Evolutionary conservation across 345 rosid genomes (phyloP).

Genomic region (Gossypium thurberi): DNA sequence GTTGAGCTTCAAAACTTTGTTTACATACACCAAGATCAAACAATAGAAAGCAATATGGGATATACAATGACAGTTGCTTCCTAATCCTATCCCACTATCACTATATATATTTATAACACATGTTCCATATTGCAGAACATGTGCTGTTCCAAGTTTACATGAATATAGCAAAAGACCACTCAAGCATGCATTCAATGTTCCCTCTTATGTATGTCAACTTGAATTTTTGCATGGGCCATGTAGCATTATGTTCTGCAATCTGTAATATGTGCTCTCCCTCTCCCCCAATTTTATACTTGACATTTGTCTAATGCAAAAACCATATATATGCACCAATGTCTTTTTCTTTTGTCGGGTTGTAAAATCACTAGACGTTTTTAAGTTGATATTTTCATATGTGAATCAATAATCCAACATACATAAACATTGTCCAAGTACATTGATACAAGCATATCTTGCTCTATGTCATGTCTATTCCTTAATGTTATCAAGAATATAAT

Average conservation of each 20-base stretch:
- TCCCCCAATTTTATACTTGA: not conserved
- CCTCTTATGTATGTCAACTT: constrained; percentile 7
- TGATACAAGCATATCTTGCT: not conserved
- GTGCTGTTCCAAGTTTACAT: constrained; percentile 33
- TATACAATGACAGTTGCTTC: constrained; percentile 46
- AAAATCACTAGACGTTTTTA: not conserved
- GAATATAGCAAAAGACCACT: constrained; percentile 11
- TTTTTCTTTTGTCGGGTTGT: not conserved
- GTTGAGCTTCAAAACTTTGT: not conserved
- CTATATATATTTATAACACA: constrained; percentile 23
- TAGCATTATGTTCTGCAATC: constrained; percentile 25
- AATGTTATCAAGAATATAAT: not conserved
- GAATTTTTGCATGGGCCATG: constrained; percentile 28
- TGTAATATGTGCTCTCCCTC: constrained; percentile 18
- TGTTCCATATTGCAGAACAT: constrained; percentile 35
- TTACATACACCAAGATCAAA: not conserved
- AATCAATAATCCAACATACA: not conserved
- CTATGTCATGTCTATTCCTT: not conserved
- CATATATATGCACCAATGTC: no score
- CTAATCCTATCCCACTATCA: constrained; percentile 22
- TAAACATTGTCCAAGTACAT: not conserved
- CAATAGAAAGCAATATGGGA: constrained; percentile 21
- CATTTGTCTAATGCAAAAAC: not conserved
- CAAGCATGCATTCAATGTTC: not conserved
- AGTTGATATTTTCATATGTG: not conserved